Percentiles rank a stretch among this genome's conserved stretches.
Evolutionary conservation across 495 filamentous ascomycete genomes (phyloP).

Genomic region (Hypoxylon trugodes): DNA sequence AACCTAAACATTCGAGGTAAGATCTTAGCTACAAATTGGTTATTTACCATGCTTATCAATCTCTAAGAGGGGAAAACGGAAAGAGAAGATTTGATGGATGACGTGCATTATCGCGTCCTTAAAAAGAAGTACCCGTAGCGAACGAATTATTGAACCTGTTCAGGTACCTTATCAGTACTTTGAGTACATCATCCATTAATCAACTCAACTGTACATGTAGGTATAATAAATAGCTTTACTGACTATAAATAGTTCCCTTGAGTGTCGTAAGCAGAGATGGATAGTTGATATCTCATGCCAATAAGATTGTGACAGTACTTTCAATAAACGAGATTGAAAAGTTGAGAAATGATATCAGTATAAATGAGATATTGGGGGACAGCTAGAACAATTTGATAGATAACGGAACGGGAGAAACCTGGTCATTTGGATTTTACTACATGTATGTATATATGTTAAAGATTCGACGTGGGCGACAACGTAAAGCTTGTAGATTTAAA

Average conservation of each 20-base stretch:
- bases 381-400: background rate
- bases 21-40: no score
- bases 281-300: background rate
- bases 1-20: no score
- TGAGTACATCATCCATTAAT: no score
- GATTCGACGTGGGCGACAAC: no score
- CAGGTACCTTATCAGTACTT: constrained; percentile 28
- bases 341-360: constrained; percentile 23
- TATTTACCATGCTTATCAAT: no score
- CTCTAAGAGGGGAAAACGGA: background rate
- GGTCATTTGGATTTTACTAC: background rate
- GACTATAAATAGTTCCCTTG: constrained; percentile 33
- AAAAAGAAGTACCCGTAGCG: background rate
- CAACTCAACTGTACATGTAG: background rate
- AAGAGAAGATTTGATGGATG: constrained; percentile 23
- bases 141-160: no score
- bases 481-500: no score
- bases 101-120: constrained; percentile 28
- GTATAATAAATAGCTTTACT: no score
- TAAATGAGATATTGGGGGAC: constrained; percentile 15
- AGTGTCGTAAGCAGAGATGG: no score
- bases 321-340: constrained; percentile 29
- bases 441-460: no score
- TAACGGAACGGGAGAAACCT: constrained; percentile 1
- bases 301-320: background rate